A percentile compares a stretch with the other conserved stretches of the same genome.
phyloP scores from a whole-genome alignment of 176 grass and related monocot species.

The Musa acuminata region DNA sequence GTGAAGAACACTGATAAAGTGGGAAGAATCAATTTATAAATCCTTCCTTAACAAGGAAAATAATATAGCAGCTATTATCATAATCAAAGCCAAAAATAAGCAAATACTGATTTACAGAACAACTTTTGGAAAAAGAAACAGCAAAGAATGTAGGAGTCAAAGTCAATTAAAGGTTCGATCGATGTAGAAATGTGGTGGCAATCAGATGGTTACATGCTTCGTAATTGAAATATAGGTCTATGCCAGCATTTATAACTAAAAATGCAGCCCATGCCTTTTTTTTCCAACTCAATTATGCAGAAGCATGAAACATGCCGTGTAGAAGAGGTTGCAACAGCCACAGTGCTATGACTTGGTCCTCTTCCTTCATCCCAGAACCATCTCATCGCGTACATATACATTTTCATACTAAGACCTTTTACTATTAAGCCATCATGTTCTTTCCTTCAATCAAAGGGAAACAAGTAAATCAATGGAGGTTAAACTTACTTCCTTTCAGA shows the following conservation, averaged over 20 bases:
- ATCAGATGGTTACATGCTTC: neutral
- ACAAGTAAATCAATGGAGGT: neutral
- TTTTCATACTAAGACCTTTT: neutral
- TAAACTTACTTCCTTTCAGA: neutral
- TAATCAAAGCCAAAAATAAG: too few relatives aligned
- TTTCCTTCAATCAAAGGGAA: neutral
- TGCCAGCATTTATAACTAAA: slow-evolving; percentile 2
- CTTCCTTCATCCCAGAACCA: neutral
- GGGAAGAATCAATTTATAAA: too few relatives aligned
- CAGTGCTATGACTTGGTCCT: slow-evolving; percentile 7
- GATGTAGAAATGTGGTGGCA: neutral
- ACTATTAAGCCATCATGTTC: neutral
- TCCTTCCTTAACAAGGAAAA: too few relatives aligned
- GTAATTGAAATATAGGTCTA: neutral
- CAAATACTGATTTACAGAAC: too few relatives aligned
- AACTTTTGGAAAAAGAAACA: too few relatives aligned
- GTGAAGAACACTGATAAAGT: too few relatives aligned
- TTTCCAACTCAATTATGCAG: neutral
- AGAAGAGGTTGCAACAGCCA: slow-evolving; percentile 15
- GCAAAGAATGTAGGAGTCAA: neutral
- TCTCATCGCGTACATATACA: neutral
- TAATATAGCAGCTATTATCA: too few relatives aligned
- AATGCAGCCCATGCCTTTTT: neutral
- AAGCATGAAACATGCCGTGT: neutral
- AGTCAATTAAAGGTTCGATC: too few relatives aligned